Evolutionary conservation across 805 yeast species (phyloP), one percentile per base, ranked within the genome.

Genomic region (Hanseniaspora hatyaiensis): DNA sequence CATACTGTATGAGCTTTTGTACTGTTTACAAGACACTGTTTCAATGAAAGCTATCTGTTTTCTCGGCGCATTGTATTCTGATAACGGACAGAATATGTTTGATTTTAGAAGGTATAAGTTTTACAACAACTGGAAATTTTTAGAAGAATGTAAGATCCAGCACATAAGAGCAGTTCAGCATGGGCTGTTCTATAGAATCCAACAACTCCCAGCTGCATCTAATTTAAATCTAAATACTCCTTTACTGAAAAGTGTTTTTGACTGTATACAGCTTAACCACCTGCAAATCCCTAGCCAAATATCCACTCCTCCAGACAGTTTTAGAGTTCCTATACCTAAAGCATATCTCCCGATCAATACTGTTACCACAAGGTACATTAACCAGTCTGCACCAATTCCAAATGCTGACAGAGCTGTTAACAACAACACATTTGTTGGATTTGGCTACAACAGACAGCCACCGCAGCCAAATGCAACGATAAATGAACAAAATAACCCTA

Each of bases 1-100:
- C n/a, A n/a, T n/a, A n/a, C n/a, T n/a, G n/a, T n/a, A n/a, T n/a
- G n/a, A n/a, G n/a, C n/a, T n/a, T n/a, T n/a, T n/a, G n/a, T n/a
- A n/a, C 77, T 13, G 69, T 77, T 12, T 55, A 11, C 40, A 16
- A 19, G 8, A 18, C 16, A 37, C 40, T 23, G 8, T 15, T 15
- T 9, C 40, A 4, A 18, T 37, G 11, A 23, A 37, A 26, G 20
- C 26, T 3, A 24, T 37, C 12, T 11, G 18, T 9, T 37, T 37
- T 37, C 11, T 37, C 22, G 30, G 31, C 8, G 16, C 22, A 6
- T 5, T 37, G 12, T 26, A 37, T 24, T 23, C 18, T 6, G 24
- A 26, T 19, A 18, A 11, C 3, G 4, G 12, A 15, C 8, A 9
- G 9, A 18, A 15, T 6, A 22, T 18, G 8, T 37, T 37, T 12